A percentile compares a stretch with the other conserved stretches of the same genome.
Evolutionary conservation across 257 asterid genomes (phyloP).

Genomic region (Plantago ovata): DNA sequence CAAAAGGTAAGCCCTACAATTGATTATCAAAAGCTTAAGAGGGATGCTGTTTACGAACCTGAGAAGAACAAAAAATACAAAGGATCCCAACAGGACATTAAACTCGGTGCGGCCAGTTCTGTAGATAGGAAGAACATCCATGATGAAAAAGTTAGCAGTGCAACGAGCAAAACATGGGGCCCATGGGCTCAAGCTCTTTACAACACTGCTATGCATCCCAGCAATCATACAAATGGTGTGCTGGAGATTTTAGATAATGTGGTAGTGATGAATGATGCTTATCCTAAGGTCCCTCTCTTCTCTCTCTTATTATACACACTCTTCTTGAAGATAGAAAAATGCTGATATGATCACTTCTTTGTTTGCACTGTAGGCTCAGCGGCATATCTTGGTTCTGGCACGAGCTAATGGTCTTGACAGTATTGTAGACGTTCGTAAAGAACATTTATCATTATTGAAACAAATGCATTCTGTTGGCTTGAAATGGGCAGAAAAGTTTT

Average conservation of each 20-base stretch:
- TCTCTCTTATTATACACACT: conserved; percentile 18
- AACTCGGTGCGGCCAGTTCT: conserved; percentile 26
- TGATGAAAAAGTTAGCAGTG: conserved; percentile 25
- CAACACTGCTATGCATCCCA: conserved; percentile 73
- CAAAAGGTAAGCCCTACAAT: conserved; percentile 19
- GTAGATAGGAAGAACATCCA: conserved; percentile 12
- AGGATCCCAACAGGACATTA: conserved; percentile 33
- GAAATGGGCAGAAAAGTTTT: conserved; percentile 66
- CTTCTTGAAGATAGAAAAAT: background rate
- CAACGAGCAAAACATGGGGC: conserved; percentile 44
- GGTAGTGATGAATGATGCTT: conserved; percentile 79
- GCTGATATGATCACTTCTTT: background rate
- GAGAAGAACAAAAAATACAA: conserved; percentile 47
- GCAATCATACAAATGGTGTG: conserved; percentile 41
- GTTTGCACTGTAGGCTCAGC: conserved; percentile 55
- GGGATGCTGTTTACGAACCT: conserved; percentile 38
- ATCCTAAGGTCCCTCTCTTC: conserved; percentile 69
- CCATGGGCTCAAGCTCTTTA: conserved; percentile 71
- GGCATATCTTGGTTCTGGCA: conserved; percentile 69
- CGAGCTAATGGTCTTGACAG: conserved; percentile 68
- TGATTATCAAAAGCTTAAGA: conserved; percentile 50
- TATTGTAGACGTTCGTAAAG: conserved; percentile 54
- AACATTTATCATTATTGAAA: conserved; percentile 58
- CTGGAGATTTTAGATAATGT: conserved; percentile 58
- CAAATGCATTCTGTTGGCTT: conserved; percentile 70